phyloP scores from a whole-genome alignment of 148 eudicot species.

The Dysphania ambrosioides region DNA sequence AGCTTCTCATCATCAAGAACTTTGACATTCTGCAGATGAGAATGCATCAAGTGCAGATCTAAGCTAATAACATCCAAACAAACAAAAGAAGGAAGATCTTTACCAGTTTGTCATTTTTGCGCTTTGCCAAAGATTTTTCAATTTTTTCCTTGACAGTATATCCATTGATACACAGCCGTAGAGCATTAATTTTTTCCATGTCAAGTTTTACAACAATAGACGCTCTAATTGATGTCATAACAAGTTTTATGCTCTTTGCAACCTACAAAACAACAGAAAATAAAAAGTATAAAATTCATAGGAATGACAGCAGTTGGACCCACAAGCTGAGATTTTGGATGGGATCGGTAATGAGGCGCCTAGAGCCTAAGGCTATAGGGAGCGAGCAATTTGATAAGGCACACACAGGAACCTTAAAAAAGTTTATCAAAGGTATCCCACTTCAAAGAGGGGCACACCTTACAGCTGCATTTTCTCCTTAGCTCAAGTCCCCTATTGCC shows the following conservation, averaged over 20 bases:
- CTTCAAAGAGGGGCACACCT: too few species aligned
- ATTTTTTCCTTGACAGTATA: conserved; percentile 57
- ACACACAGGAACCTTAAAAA: too few species aligned
- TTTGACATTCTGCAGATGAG: conserved; percentile 55
- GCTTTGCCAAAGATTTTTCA: conserved; percentile 28
- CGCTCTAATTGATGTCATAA: conserved; percentile 43
- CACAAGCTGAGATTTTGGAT: neutral
- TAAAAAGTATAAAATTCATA: neutral
- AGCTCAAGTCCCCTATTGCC: neutral
- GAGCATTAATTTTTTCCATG: conserved; percentile 47
- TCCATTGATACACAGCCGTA: conserved; percentile 58
- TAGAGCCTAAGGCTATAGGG: neutral
- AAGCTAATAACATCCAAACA: neutral
- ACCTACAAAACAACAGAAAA: conserved; percentile 45
- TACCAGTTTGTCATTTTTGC: conserved; percentile 33
- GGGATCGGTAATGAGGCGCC: too few species aligned
- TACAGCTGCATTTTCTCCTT: too few species aligned
- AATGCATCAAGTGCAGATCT: conserved; percentile 16
- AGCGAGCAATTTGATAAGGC: too few species aligned
- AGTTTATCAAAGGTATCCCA: too few species aligned
- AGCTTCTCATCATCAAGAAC: conserved; percentile 53
- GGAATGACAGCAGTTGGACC: neutral
- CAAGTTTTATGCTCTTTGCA: conserved; percentile 69
- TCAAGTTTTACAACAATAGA: conserved; percentile 61
- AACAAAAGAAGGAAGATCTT: conserved; percentile 11